Evolutionary conservation across 108 stramenopile genomes (phyloP).

Genomic region (Fragilariopsis cylindrus): DNA sequence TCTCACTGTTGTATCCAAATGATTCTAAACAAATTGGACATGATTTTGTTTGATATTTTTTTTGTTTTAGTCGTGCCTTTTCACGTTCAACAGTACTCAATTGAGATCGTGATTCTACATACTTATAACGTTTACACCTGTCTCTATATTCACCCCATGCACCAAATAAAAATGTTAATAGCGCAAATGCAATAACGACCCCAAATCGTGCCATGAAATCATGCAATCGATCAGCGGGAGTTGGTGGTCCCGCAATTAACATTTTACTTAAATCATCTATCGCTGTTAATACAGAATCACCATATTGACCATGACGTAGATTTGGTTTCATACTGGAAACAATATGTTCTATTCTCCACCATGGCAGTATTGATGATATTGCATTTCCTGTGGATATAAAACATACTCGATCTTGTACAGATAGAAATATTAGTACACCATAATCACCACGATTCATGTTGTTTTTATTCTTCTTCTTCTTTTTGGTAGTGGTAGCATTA

Average conservation of each 20-base stretch:
- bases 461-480: background rate
- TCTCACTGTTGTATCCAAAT: slow-evolving; percentile 35
- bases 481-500: background rate
- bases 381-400: slow-evolving; percentile 77
- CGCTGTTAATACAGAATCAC: slow-evolving; percentile 61
- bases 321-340: slow-evolving; percentile 79
- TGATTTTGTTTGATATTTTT: slow-evolving; percentile 54
- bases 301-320: slow-evolving; percentile 63
- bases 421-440: slow-evolving; percentile 82
- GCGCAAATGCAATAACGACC: slow-evolving; percentile 76
- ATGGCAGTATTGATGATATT: slow-evolving; percentile 66
- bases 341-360: slow-evolving; percentile 86
- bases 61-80: slow-evolving; percentile 67
- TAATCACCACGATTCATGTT: slow-evolving; percentile 21
- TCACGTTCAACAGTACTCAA: slow-evolving; percentile 69
- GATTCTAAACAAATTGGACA: slow-evolving; percentile 86
- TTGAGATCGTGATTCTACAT: slow-evolving; percentile 59
- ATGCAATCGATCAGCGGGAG: slow-evolving; percentile 58
- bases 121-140: slow-evolving; percentile 66
- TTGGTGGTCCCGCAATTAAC: slow-evolving; percentile 76
- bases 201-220: slow-evolving; percentile 80
- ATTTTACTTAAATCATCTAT: slow-evolving; percentile 63
- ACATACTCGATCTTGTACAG: slow-evolving; percentile 79
- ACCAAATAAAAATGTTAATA: slow-evolving; percentile 83
- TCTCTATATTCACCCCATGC: slow-evolving; percentile 87